Conservation (phyloP, 73 alveolate genomes). For the Paramecium tetraurelia region DNA sequence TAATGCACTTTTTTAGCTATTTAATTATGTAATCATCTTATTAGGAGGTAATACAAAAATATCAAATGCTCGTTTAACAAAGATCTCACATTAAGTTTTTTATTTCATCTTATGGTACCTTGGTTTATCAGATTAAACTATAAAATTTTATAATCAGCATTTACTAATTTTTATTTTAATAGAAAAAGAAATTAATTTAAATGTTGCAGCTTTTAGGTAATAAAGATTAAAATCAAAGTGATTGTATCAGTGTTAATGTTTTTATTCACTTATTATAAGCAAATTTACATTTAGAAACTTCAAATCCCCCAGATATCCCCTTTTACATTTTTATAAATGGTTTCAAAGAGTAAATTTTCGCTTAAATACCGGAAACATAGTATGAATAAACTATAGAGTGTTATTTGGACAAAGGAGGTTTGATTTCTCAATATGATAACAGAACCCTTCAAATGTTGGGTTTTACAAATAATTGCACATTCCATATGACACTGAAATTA, state of each 20-base stretch:
- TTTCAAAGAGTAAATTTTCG: background rate
- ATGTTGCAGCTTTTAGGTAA: too few relatives aligned
- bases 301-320: background rate
- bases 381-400: background rate
- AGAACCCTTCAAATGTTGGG: background rate
- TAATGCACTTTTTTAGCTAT: background rate
- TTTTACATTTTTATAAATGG: background rate
- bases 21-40: background rate
- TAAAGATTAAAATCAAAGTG: too few relatives aligned
- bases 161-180: too few relatives aligned
- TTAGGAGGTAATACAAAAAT: slow-evolving; percentile 33
- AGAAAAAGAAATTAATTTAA: too few relatives aligned
- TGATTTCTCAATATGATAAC: background rate
- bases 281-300: background rate
- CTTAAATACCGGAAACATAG: too few relatives aligned
- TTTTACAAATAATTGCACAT: background rate
- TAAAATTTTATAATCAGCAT: background rate
- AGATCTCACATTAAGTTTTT: background rate
- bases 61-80: background rate
- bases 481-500: background rate
- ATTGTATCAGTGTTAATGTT: background rate
- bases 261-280: background rate
- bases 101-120: background rate
- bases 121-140: background rate
- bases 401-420: background rate